phyloP scores from a whole-genome alignment of 2,329 filamentous ascomycete genomes.

The Hyphodiscus sp. region DNA sequence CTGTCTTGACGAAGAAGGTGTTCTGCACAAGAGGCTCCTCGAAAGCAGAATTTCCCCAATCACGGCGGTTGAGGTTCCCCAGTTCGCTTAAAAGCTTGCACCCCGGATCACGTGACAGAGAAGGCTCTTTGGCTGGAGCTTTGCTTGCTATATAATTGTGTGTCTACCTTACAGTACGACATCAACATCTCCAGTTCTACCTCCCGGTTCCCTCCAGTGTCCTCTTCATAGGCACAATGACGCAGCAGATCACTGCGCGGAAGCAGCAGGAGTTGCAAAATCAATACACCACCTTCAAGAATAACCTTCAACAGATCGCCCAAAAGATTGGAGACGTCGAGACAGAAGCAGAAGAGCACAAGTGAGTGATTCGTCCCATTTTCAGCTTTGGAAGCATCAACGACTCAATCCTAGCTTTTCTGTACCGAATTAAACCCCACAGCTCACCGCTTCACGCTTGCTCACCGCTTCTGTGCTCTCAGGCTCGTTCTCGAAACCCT shows the following conservation, averaged over 20 bases:
- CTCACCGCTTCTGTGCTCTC: slow-evolving; percentile 34
- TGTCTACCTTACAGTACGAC: too few species aligned
- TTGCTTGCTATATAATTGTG: too few species aligned
- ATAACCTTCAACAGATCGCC: slow-evolving; percentile 80
- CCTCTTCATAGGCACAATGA: slow-evolving; percentile 15
- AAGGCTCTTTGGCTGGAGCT: too few species aligned
- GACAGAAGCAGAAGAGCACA: slow-evolving; percentile 96
- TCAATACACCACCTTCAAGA: slow-evolving; percentile 73
- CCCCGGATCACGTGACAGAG: too few species aligned
- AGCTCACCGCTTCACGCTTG: slow-evolving; percentile 20
- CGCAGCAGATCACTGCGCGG: slow-evolving; percentile 28
- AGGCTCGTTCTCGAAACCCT: slow-evolving; percentile 94
- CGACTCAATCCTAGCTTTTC: background rate
- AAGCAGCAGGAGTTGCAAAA: slow-evolving; percentile 60
- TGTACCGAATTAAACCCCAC: slow-evolving; percentile 4
- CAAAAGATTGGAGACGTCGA: slow-evolving; percentile 97
- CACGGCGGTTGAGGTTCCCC: too few species aligned
- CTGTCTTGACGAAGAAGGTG: too few species aligned
- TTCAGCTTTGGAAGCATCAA: background rate
- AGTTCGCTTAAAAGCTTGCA: too few species aligned
- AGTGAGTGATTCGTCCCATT: slow-evolving; percentile 52
- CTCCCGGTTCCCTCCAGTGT: slow-evolving; percentile 2
- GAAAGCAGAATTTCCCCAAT: too few species aligned
- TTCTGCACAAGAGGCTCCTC: too few species aligned
- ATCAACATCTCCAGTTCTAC: background rate